Percentiles rank a stretch among this genome's conserved stretches.
phyloP scores from a whole-genome alignment of 257 asterid species.

The Fraxinus pennsylvanica region DNA sequence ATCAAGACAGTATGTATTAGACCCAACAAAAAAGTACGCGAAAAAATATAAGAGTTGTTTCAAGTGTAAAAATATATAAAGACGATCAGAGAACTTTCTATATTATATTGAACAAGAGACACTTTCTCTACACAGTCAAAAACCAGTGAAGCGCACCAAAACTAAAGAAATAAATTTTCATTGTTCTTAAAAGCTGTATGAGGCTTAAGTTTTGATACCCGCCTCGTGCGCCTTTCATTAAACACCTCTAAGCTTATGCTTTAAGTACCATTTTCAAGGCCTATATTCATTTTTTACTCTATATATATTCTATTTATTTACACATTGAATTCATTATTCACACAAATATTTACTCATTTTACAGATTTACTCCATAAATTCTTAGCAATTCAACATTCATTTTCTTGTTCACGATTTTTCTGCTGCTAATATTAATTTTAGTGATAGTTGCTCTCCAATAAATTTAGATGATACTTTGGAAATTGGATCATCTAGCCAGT shows the following conservation, averaged over 20 bases:
- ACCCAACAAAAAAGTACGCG: neutral
- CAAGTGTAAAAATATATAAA: slow-evolving; percentile 13
- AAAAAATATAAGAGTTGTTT: slow-evolving; percentile 15
- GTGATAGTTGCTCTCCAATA: too few species aligned
- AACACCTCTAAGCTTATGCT: neutral
- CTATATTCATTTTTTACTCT: too few species aligned
- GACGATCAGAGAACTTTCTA: neutral
- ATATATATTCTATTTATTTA: too few species aligned
- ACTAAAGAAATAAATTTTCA: neutral
- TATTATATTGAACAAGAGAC: slow-evolving; percentile 5
- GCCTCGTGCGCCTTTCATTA: neutral
- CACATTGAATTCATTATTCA: too few species aligned
- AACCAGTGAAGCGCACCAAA: neutral
- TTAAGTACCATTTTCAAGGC: neutral
- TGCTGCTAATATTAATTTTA: too few species aligned
- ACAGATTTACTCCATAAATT: too few species aligned
- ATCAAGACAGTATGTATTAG: too few species aligned
- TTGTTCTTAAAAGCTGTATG: neutral
- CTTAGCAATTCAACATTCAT: too few species aligned
- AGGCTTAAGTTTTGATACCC: neutral
- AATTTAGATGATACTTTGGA: too few species aligned
- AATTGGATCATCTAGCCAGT: too few species aligned
- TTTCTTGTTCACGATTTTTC: too few species aligned
- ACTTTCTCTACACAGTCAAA: slow-evolving; percentile 10
- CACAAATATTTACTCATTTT: too few species aligned